Base-by-base conservation (phyloP, 1,139 yeast species). In the Pichia sp. region DNA sequence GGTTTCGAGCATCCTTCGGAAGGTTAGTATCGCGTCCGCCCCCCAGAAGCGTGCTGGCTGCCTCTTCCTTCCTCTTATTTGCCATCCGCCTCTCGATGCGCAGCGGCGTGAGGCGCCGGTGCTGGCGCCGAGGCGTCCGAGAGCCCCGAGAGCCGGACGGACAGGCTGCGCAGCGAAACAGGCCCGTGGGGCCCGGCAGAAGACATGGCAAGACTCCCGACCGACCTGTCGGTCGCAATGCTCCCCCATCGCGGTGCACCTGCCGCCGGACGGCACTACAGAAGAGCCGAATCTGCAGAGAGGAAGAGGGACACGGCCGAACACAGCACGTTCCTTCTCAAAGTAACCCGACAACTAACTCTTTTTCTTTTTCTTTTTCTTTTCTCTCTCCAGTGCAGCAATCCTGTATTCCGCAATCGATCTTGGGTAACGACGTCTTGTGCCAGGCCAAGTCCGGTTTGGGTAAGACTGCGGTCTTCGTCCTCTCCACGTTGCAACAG, bases 1-100 rank as follows among this genome's bases (percentile, higher is more conserved):
- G 99, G 99, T 80, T 93, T 93, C 71, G 99, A 93, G 79, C 99
- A 93, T 78, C 99, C 99, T 64, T 90, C 97, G 61, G 99, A 93
- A 85, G 95, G 93, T 87, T 76, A 81, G 92, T 85, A 64, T 59
- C 50, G 11, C 30, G 11, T 6, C 15, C 44, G 11, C 19, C 8
- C 47, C 32, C 32, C 41, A n/a, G 31, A 15, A 42, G 8, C 23
- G 41, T n/a, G 41, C n/a, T 36, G n/a, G n/a, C 41, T 36, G 16
- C n/a, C 41, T 36, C 41, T 42, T 49, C 44, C 47, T 42, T 45
- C 34, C 51, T 51, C 51, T 47, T 40, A 42, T 40, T 34, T 23
- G 26, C 41, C n/a, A 36, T 15, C 41, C 41, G 16, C n/a, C 26
- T 23, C 26, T 23, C 26, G 26, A 23, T 23, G 26, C 26, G 26